phyloP scores from a whole-genome alignment of 2,329 filamentous ascomycete species.

The Calonectria honghensis region DNA sequence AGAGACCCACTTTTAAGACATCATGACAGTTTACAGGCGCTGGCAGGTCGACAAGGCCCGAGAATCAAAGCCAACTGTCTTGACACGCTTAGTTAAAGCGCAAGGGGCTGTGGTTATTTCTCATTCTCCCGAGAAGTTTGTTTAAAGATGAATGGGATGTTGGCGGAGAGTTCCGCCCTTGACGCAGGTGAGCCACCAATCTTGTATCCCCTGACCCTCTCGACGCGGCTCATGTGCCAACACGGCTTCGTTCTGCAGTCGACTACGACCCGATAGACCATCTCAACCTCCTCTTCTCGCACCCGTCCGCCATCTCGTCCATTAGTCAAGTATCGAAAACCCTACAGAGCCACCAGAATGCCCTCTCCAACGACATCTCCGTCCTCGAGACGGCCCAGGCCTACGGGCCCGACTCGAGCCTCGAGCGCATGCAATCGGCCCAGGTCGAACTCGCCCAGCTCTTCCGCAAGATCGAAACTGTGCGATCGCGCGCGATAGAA shows the following conservation, averaged over 20 bases:
- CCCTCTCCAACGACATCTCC: slow-evolving; percentile 86
- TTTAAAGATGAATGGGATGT: slow-evolving; percentile 64
- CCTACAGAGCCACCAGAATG: slow-evolving; percentile 86
- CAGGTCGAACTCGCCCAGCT: slow-evolving; percentile 92
- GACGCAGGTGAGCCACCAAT: slow-evolving; percentile 64
- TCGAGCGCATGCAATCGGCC: slow-evolving; percentile 92
- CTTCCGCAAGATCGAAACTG: slow-evolving; percentile 95
- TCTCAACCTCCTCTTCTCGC: slow-evolving; percentile 94
- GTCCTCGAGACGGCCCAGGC: slow-evolving; percentile 85
- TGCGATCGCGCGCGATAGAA: slow-evolving; percentile 90
- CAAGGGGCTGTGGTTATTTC: slow-evolving; percentile 13
- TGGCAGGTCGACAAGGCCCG: slow-evolving; percentile 38
- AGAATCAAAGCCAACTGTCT: slow-evolving; percentile 18
- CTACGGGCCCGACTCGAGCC: slow-evolving; percentile 88
- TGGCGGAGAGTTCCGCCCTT: slow-evolving; percentile 62
- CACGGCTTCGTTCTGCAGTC: slow-evolving; percentile 60
- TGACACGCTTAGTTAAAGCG: slow-evolving; percentile 33
- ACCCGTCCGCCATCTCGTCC: slow-evolving; percentile 88
- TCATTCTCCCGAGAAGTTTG: neutral
- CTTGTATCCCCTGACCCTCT: slow-evolving; percentile 29
- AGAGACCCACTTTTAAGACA: slow-evolving; percentile 51
- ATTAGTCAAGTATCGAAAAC: slow-evolving; percentile 84
- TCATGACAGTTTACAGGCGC: slow-evolving; percentile 57
- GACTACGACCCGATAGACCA: slow-evolving; percentile 96
- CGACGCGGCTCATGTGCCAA: slow-evolving; percentile 48